phyloP scores from a whole-genome alignment of 1,284 basidiomycete species.

The Trichosporon inkin region DNA sequence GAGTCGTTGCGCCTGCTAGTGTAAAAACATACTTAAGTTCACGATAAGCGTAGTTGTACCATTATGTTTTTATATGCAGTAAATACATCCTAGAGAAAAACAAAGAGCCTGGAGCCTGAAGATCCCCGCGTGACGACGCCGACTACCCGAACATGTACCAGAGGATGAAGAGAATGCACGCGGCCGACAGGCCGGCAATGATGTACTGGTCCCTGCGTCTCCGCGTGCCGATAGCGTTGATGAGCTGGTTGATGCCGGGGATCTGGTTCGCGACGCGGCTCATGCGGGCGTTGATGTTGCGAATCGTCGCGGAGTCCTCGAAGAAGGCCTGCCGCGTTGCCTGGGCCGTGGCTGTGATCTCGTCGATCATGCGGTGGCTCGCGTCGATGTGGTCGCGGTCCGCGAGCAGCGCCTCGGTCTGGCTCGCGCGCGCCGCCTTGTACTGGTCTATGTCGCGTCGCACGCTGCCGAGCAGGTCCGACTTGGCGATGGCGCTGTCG shows the following conservation, averaged over 20 bases:
- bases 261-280: conserved; percentile 73
- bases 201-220: conserved; percentile 86
- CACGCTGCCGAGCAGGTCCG: conserved; percentile 83
- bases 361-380: conserved; percentile 91
- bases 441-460: conserved; percentile 89
- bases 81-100: conserved; percentile 6
- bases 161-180: conserved; percentile 74
- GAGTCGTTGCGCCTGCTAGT: not conserved
- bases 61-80: conserved; percentile 6
- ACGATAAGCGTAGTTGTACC: conserved; percentile 6
- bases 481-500: conserved; percentile 76
- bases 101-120: not conserved
- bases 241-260: conserved; percentile 86
- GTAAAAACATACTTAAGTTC: not conserved
- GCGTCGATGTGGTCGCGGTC: conserved; percentile 87
- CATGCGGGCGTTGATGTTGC: conserved; percentile 78
- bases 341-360: conserved; percentile 82
- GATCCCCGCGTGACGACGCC: not conserved
- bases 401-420: conserved; percentile 78
- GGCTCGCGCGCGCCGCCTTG: conserved; percentile 65
- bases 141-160: conserved; percentile 65
- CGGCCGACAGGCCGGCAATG: conserved; percentile 75
- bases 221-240: conserved; percentile 87
- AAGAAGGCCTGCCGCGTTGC: conserved; percentile 92
- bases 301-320: conserved; percentile 71